A percentile compares a stretch with the other conserved stretches of the same genome.
phyloP scores from a whole-genome alignment of 306 rosid species.

The Crataegus laevigata region DNA sequence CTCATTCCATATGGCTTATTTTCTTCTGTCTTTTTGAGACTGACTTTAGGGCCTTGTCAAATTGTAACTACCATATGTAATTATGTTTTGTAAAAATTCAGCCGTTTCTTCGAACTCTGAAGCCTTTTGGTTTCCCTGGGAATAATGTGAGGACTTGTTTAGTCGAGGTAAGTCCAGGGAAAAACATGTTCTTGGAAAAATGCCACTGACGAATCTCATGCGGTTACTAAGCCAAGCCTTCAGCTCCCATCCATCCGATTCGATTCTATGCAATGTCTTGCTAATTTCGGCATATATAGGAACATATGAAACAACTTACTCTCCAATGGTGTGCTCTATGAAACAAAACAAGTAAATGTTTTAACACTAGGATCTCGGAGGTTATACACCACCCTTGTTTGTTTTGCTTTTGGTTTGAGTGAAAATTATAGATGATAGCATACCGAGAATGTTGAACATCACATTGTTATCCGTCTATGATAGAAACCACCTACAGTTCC shows the following conservation, averaged over 20 bases:
- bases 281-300: background rate
- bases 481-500: too few species aligned
- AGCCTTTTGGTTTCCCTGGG: background rate
- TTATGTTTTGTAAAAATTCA: constrained; percentile 1
- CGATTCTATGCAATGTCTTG: background rate
- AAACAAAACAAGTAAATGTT: background rate
- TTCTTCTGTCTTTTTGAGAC: background rate
- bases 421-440: background rate
- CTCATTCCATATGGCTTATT: background rate
- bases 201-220: too few species aligned
- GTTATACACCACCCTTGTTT: too few species aligned
- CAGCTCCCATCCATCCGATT: background rate
- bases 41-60: constrained; percentile 11
- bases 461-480: background rate
- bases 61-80: constrained; percentile 15
- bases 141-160: background rate
- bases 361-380: background rate
- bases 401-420: background rate
- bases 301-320: background rate
- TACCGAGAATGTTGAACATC: background rate
- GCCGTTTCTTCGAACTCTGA: background rate
- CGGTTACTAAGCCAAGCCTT: background rate
- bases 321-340: background rate
- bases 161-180: background rate
- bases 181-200: background rate